Percentiles rank a stretch among this genome's conserved stretches.
Conservation (phyloP, 2,329 filamentous ascomycete genomes). For the Neoascochyta sp. region DNA sequence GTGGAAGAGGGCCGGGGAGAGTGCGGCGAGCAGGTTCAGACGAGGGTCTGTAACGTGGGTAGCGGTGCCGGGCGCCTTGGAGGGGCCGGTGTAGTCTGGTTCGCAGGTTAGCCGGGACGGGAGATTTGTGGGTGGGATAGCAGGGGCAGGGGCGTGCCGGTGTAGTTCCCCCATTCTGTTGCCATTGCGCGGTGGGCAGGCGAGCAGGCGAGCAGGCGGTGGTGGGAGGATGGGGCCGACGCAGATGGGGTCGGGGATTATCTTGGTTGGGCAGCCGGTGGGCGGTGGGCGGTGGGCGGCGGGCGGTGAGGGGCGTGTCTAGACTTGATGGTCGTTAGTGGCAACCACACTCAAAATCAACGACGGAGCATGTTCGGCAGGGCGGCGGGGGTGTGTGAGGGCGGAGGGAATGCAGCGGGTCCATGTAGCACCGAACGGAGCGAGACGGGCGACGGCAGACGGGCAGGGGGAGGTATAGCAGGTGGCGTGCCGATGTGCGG, state of each 20-base stretch:
- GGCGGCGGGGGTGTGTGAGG: conserved; percentile 8
- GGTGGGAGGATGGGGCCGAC: too few relatives aligned
- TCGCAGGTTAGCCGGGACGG: too few relatives aligned
- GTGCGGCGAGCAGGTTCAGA: conserved; percentile 29
- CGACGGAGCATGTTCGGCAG: conserved; percentile 9
- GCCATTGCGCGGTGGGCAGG: conserved; percentile 24
- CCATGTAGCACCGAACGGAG: conserved; percentile 15
- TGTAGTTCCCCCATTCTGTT: conserved; percentile 35
- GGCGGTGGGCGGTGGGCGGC: conserved; percentile 4
- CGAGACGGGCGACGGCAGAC: too few relatives aligned
- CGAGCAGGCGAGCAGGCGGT: conserved; percentile 19
- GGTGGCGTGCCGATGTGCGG: too few relatives aligned
- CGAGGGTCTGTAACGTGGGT: conserved; percentile 39
- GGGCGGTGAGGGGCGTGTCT: conserved; percentile 9
- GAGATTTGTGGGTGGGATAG: too few relatives aligned
- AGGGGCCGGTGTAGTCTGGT: conserved; percentile 39
- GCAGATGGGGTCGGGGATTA: too few relatives aligned
- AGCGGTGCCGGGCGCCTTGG: conserved; percentile 34
- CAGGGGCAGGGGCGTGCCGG: conserved; percentile 16
- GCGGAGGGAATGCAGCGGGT: conserved; percentile 14
- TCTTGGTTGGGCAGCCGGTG: conserved; percentile 8
- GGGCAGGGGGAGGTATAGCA: too few relatives aligned
- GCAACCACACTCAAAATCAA: conserved; percentile 21
- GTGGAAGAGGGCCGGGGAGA: conserved; percentile 34
- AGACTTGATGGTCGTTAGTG: conserved; percentile 4